These are phyloP conservation scores for Zopfochytrium polystomum DNA, from an alignment of 371 early-diverging fungal species.

Conservation along the genomic window DNA sequence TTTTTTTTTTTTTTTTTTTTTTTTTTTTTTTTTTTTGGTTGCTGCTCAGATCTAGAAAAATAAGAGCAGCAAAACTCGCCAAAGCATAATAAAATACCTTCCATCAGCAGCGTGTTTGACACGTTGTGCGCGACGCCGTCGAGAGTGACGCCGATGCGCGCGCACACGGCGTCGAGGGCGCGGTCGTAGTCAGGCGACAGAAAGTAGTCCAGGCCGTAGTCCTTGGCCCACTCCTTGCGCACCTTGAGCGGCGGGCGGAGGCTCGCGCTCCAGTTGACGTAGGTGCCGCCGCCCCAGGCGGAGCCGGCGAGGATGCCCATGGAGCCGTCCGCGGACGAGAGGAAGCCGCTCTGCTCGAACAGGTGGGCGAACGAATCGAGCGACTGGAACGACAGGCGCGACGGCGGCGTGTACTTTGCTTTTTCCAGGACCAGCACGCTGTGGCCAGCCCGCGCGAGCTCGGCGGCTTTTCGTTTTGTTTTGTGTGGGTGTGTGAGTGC, in stretches of 20 bases:
- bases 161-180: slow-evolving; percentile 54
- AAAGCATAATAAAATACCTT: too few relatives aligned
- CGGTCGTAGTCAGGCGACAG: slow-evolving; percentile 47
- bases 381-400: slow-evolving; percentile 56
- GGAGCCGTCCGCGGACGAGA: slow-evolving; percentile 58
- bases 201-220: slow-evolving; percentile 59
- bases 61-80: too few relatives aligned
- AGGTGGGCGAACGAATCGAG: slow-evolving; percentile 44
- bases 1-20: too few relatives aligned
- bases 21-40: too few relatives aligned
- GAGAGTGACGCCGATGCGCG: slow-evolving; percentile 57
- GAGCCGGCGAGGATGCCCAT: slow-evolving; percentile 59
- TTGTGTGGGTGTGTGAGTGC: too few relatives aligned
- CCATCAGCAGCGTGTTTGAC: slow-evolving; percentile 56
- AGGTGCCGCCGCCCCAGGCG: slow-evolving; percentile 71
- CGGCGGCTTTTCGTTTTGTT: slow-evolving; percentile 47
- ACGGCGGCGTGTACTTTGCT: slow-evolving; percentile 55
- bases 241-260: slow-evolving; percentile 61
- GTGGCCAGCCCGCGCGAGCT: slow-evolving; percentile 67
- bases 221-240: slow-evolving; percentile 70
- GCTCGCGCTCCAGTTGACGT: slow-evolving; percentile 52
- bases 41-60: too few relatives aligned
- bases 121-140: slow-evolving; percentile 54
- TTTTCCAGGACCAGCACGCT: slow-evolving; percentile 74
- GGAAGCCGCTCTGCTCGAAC: slow-evolving; percentile 26